Percentiles rank a stretch among this genome's conserved stretches.
These are phyloP conservation scores for Pseudoscleropodium purum DNA, from an alignment of 225 moss, liverwort and hornwort genomes.

Conservation along the genomic window DNA sequence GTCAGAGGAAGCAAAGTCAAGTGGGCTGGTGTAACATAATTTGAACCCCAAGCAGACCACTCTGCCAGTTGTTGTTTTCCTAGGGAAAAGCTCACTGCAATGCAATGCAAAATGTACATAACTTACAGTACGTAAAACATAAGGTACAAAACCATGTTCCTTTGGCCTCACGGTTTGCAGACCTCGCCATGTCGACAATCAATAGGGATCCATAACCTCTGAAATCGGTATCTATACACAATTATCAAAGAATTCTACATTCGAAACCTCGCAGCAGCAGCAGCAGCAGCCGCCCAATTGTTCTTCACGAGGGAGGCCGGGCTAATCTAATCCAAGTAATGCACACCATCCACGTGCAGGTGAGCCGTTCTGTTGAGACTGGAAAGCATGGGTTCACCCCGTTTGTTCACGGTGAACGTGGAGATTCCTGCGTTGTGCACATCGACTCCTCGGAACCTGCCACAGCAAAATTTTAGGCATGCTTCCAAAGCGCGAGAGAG, in stretches of 20 bases:
- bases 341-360: conserved; percentile 53
- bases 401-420: conserved; percentile 48
- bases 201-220: background rate
- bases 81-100: background rate
- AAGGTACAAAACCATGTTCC: background rate
- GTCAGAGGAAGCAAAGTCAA: background rate
- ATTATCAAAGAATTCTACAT: background rate
- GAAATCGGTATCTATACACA: background rate
- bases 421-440: conserved; percentile 78
- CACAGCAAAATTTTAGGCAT: background rate
- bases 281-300: too few relatives aligned
- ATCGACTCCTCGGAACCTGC: conserved; percentile 67
- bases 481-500: too few relatives aligned
- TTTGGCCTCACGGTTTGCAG: background rate
- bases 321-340: conserved; percentile 36
- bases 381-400: conserved; percentile 68
- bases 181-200: background rate
- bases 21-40: background rate
- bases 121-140: background rate
- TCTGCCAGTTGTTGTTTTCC: background rate
- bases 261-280: background rate
- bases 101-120: background rate
- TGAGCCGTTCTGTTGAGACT: conserved; percentile 73
- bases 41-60: background rate
- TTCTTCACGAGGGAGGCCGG: background rate